A percentile compares a stretch with the other conserved stretches of the same genome.
Conservation (phyloP, 164 flowering plant species). For the Santalum album region DNA sequence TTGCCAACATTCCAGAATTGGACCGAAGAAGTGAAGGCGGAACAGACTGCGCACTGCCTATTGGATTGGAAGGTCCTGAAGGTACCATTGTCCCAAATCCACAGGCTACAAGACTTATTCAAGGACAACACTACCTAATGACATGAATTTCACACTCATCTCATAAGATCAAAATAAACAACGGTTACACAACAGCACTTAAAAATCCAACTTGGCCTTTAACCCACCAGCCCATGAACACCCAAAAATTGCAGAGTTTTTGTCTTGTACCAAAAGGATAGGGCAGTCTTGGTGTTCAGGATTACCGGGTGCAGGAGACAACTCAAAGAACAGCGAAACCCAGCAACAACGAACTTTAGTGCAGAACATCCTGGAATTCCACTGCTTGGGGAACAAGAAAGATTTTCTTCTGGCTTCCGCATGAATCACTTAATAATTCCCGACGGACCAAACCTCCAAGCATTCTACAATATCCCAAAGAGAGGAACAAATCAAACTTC, state of each 20-base stretch:
- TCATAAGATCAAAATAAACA: neutral
- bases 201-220: neutral
- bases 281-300: slow-evolving; percentile 8
- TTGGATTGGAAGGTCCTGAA: slow-evolving; percentile 50
- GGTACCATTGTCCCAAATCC: slow-evolving; percentile 38
- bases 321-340: slow-evolving; percentile 14
- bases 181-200: no score
- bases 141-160: slow-evolving; percentile 3
- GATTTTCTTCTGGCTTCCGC: neutral
- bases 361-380: slow-evolving; percentile 28
- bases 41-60: slow-evolving; percentile 45
- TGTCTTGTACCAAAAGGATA: neutral
- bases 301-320: slow-evolving; percentile 4
- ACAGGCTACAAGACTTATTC: slow-evolving; percentile 10
- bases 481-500: no score
- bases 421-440: slow-evolving; percentile 13
- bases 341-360: slow-evolving; percentile 14
- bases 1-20: slow-evolving; percentile 58
- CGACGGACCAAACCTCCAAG: neutral
- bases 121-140: slow-evolving; percentile 12
- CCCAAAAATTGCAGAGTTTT: neutral
- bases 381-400: neutral
- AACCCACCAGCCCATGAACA: neutral
- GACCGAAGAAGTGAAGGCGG: slow-evolving; percentile 43
- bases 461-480: no score